Evolutionary conservation across 305 asterid species (phyloP).

Genomic region (Fraxinus albicans): DNA sequence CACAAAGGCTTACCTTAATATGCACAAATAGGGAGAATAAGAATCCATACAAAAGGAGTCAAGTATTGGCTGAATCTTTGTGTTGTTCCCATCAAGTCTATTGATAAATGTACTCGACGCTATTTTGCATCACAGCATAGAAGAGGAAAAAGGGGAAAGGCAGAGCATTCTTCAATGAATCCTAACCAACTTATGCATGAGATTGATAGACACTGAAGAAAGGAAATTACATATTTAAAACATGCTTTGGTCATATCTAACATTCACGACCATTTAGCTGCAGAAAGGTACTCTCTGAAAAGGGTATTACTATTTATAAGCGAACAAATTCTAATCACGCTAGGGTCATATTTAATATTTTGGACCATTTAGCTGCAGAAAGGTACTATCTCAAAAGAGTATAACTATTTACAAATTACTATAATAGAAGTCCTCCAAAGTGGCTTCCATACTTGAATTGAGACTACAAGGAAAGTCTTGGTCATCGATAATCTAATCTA

Average conservation of each 20-base stretch:
- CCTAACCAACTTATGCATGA: neutral
- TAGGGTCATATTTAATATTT: neutral
- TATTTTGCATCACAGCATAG: slow-evolving; percentile 1
- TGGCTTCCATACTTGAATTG: neutral
- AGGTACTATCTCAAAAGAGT: neutral
- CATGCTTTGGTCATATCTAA: neutral
- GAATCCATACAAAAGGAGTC: neutral
- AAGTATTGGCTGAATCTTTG: neutral
- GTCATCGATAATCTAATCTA: neutral
- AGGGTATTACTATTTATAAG: neutral
- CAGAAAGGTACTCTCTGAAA: neutral
- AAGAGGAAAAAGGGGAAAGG: neutral
- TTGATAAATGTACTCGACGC: neutral
- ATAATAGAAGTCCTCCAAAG: neutral
- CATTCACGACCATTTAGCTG: neutral
- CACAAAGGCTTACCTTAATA: neutral
- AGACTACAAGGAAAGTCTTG: neutral
- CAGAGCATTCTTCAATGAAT: slow-evolving; percentile 8
- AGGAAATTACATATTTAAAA: neutral
- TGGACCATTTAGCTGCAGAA: neutral
- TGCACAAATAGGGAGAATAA: neutral
- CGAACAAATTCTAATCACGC: neutral
- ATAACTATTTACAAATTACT: neutral
- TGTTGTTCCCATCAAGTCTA: slow-evolving; percentile 9
- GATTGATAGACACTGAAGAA: neutral